These are phyloP conservation scores for Irpex sp. DNA, from an alignment of 1,284 basidiomycete genomes.

Conservation along the genomic window DNA sequence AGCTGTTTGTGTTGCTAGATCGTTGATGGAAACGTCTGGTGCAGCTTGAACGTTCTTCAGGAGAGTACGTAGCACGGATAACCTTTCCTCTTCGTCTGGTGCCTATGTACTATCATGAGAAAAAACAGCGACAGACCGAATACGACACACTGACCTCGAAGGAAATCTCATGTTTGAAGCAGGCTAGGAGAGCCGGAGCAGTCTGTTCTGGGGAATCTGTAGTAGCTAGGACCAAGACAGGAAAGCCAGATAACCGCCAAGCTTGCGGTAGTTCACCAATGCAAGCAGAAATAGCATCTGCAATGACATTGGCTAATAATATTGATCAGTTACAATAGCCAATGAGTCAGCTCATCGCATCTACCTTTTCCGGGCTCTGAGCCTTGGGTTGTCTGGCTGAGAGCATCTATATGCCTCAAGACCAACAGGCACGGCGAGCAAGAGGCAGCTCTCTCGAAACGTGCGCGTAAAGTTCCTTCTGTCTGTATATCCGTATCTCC, in stretches of 20 bases:
- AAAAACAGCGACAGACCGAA: conserved; percentile 1
- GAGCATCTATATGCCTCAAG: conserved; percentile 82
- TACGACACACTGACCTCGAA: conserved; percentile 55
- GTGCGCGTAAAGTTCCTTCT: conserved; percentile 71
- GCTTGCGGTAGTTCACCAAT: conserved; percentile 51
- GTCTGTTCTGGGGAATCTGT: conserved; percentile 69
- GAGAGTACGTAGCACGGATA: conserved; percentile 56
- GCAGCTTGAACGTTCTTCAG: conserved; percentile 49
- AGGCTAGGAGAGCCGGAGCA: conserved; percentile 63
- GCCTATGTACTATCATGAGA: conserved; percentile 44
- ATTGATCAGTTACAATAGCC: neutral
- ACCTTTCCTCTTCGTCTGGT: conserved; percentile 75
- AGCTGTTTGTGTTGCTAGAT: conserved; percentile 87
- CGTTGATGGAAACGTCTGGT: conserved; percentile 75
- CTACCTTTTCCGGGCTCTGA: conserved; percentile 68
- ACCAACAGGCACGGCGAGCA: conserved; percentile 88
- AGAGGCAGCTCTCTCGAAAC: conserved; percentile 76
- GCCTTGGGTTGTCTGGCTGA: conserved; percentile 69
- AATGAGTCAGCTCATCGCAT: conserved; percentile 1
- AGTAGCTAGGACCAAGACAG: conserved; percentile 76
- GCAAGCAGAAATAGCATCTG: conserved; percentile 64
- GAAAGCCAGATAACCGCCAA: conserved; percentile 60
- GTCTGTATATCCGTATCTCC: conserved; percentile 82
- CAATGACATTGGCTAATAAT: conserved; percentile 55
- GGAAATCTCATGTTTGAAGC: conserved; percentile 86